Base-by-base conservation (phyloP, 352 stramenopile genomes). In the Pythium guiyangense region DNA sequence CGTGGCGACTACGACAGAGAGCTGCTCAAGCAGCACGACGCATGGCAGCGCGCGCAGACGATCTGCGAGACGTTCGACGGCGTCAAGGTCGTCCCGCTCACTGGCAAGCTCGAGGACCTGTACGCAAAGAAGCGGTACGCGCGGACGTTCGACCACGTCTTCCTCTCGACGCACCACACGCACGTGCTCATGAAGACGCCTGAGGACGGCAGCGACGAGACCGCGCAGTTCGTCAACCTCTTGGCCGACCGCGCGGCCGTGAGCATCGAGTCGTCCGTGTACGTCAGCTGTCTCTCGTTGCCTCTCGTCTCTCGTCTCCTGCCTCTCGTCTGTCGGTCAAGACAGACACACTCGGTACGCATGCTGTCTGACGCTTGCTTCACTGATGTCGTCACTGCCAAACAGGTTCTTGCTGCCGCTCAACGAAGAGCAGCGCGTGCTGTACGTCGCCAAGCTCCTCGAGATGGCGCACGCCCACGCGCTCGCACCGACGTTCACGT, bases 191-290 rank as follows among this genome's bases (percentile, higher is more conserved):
- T n/a, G n/a, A n/a, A n/a, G n/a, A n/a, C n/a, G 3, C 71, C 87
- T 39, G 59, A 60, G 31, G 49, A 2, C 3, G n/a, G n/a, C 20
- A 34, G 26, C 11, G 44, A 62, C 0, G 52, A 68, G 1, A 57
- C 58, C 8, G 49, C 74, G 57, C 25, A 58, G 4, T 73, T 89
- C 45, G 75, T 64, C 10, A 65, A 62, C 14, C 44, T 92, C 29
- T 64, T 92, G 20, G 62, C 66, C 9, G 53, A 70, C 18, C 50
- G 62, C 15, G 77, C 84, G 0, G 57, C 49, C 9, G 71, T 94
- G 12, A 80, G 81, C 52, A 51, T 94, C 49, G 84, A 94, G 52
- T 89, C 81, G 9, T 84, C 80, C 11, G 72, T 79, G 81, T 91
- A 70, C 47, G 80, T 85, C 12, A 9, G 27, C 39, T 57, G n/a